A percentile compares a stretch with the other conserved stretches of the same genome.
Conservation (phyloP, 495 filamentous ascomycete genomes). For the Aspergillus ellipticus region DNA sequence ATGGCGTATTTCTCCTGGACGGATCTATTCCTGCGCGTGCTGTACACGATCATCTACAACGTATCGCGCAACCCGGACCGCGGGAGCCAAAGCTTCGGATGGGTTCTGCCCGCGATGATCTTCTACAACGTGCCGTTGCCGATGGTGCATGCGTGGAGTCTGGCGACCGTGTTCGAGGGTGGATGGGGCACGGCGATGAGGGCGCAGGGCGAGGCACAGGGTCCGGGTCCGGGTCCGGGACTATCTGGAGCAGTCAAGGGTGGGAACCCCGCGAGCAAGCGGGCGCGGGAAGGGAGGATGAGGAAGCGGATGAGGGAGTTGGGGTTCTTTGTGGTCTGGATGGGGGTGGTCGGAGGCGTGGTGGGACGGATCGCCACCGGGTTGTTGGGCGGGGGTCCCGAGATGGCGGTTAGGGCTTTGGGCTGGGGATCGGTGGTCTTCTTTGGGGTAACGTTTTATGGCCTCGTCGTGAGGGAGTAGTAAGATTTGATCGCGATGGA, state of each 20-base stretch:
- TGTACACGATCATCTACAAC: slow-evolving; percentile 28
- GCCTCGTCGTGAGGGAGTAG: background rate
- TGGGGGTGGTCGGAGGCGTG: slow-evolving; percentile 24
- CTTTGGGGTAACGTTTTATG: background rate
- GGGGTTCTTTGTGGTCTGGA: slow-evolving; percentile 28
- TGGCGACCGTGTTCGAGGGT: slow-evolving; percentile 27
- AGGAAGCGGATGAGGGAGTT: slow-evolving; percentile 25
- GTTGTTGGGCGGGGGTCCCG: background rate
- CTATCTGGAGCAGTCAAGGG: too few relatives aligned
- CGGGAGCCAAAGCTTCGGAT: slow-evolving; percentile 9
- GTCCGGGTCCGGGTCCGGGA: too few relatives aligned
- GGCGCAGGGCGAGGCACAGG: slow-evolving; percentile 14
- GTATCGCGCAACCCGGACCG: slow-evolving; percentile 23
- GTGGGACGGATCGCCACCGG: background rate
- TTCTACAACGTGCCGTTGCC: slow-evolving; percentile 34
- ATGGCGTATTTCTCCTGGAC: slow-evolving; percentile 27
- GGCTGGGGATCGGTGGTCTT: background rate
- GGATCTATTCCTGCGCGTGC: slow-evolving; percentile 24
- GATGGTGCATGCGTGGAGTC: slow-evolving; percentile 29
- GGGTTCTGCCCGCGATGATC: slow-evolving; percentile 21
- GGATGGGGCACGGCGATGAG: slow-evolving; percentile 34
- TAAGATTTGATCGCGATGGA: background rate
- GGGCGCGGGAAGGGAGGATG: slow-evolving; percentile 15
- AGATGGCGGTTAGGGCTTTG: background rate
- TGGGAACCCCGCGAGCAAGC: background rate